Conservation (phyloP, 768 basidiomycete species). For the Hypsizygus marmoreus region DNA sequence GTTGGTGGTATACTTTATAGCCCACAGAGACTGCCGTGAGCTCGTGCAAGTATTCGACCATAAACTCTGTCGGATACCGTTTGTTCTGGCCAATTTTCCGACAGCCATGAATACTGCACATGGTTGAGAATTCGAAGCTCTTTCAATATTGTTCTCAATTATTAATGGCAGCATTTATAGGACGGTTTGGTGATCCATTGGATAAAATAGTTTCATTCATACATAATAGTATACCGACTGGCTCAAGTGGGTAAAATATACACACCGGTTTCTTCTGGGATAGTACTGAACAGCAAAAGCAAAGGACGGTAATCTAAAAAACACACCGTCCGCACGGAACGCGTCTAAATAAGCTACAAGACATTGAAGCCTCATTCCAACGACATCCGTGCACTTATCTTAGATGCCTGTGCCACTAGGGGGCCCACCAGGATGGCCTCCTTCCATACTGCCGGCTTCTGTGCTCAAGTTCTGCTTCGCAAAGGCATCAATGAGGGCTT, state of each 20-base stretch:
- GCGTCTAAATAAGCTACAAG: constrained; percentile 19
- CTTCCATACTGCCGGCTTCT: constrained; percentile 27
- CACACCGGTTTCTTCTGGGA: constrained; percentile 9
- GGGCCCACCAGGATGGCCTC: constrained; percentile 24
- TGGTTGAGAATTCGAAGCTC: too few relatives aligned
- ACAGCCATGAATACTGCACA: too few relatives aligned
- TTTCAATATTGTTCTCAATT: too few relatives aligned
- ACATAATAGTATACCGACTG: too few relatives aligned
- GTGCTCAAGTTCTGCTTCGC: constrained; percentile 51
- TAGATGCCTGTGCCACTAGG: constrained; percentile 17
- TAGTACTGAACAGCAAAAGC: constrained; percentile 8
- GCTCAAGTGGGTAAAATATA: not conserved
- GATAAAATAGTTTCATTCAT: too few relatives aligned
- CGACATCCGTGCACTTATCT: constrained; percentile 1
- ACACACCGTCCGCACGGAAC: constrained; percentile 11
- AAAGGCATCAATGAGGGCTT: constrained; percentile 80
- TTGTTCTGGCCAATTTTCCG: too few relatives aligned
- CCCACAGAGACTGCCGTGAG: too few relatives aligned
- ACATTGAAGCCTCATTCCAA: constrained; percentile 4
- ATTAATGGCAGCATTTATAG: too few relatives aligned
- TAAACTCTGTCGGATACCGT: too few relatives aligned
- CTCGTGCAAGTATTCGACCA: too few relatives aligned
- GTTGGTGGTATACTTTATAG: too few relatives aligned
- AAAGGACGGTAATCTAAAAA: constrained; percentile 10
- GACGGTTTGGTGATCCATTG: too few relatives aligned